Evolutionary conservation across 441 rosid species (phyloP).

Genomic region (Gossypium trilobum): DNA sequence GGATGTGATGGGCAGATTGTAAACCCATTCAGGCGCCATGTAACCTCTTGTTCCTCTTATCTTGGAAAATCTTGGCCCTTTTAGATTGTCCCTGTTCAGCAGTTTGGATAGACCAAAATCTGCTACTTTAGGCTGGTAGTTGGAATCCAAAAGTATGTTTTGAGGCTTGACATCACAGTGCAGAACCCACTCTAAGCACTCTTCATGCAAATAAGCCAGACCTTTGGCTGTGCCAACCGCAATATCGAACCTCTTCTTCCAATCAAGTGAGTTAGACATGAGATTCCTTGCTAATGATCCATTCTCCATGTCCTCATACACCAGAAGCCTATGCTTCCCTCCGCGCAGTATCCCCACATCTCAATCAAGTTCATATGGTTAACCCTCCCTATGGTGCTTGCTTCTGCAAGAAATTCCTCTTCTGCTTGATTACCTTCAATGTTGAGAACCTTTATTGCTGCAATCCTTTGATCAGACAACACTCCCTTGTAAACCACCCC

Average conservation of each 20-base stretch:
- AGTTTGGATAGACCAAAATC: conserved; percentile 4
- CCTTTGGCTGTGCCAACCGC: neutral
- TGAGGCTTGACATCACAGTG: too few relatives aligned
- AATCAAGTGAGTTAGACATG: neutral
- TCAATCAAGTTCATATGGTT: conserved; percentile 8
- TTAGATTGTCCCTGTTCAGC: neutral
- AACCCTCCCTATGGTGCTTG: neutral
- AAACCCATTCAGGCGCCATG: too few relatives aligned
- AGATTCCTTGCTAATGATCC: neutral
- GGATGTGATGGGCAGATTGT: neutral
- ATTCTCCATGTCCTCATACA: neutral
- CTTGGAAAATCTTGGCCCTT: neutral
- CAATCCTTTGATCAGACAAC: neutral
- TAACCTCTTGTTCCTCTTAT: neutral
- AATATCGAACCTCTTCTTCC: neutral
- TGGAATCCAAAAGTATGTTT: neutral
- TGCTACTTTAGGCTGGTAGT: neutral
- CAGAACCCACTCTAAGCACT: too few relatives aligned
- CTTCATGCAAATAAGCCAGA: too few relatives aligned
- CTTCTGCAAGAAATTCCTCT: conserved; percentile 6
- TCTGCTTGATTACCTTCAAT: neutral
- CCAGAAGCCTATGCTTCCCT: neutral
- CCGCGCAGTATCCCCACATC: neutral
- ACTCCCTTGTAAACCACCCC: too few relatives aligned
- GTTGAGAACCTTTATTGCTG: neutral